A percentile compares a stretch with the other conserved stretches of the same genome.
phyloP scores from a whole-genome alignment of 345 rosid species.

The Moricandia moricandioides region DNA sequence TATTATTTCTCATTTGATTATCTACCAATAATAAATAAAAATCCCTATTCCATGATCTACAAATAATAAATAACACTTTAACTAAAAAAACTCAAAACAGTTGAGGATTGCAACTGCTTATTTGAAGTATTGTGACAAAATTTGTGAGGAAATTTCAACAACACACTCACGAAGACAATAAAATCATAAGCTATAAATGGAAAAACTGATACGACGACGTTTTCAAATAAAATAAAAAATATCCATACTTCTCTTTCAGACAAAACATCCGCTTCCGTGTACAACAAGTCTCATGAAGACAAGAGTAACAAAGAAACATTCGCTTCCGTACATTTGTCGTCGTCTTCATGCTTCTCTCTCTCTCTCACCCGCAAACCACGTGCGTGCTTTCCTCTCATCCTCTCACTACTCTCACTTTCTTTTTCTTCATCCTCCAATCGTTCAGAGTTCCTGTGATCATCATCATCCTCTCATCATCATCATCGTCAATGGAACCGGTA shows the following conservation, averaged over 20 bases:
- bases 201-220: background rate
- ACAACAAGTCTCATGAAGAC: slow-evolving; percentile 32
- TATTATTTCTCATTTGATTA: too few species aligned
- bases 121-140: too few species aligned
- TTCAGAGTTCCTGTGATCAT: background rate
- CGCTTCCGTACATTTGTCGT: slow-evolving; percentile 39
- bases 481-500: slow-evolving; percentile 38
- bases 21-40: too few species aligned
- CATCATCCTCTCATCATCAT: background rate
- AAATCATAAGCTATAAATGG: background rate
- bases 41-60: too few species aligned
- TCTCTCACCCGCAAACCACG: slow-evolving; percentile 23
- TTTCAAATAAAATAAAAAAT: background rate
- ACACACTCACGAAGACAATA: background rate
- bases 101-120: background rate
- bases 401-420: slow-evolving; percentile 20
- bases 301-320: background rate
- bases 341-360: slow-evolving; percentile 25
- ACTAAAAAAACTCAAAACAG: background rate
- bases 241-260: background rate
- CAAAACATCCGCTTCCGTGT: background rate
- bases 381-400: slow-evolving; percentile 18
- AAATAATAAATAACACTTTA: background rate
- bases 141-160: background rate
- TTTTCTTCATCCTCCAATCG: background rate